Conservation (phyloP, 345 rosid species). For the rapeseed (Brassica napus) region DNA sequence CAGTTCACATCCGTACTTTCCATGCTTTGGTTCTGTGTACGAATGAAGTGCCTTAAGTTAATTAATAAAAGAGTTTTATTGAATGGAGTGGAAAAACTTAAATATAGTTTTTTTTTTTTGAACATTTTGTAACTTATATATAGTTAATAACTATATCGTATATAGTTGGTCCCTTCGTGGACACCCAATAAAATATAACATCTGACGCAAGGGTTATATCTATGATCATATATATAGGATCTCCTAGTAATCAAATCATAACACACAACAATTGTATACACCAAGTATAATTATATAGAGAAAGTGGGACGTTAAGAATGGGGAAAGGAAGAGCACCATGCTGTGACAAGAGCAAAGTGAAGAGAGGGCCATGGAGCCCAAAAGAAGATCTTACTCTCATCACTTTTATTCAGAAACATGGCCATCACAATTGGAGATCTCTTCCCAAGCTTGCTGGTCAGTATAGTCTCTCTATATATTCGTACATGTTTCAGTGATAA, state of each 20-base stretch:
- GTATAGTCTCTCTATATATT: neutral
- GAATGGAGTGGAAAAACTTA: neutral
- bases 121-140: neutral
- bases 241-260: neutral
- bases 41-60: slow-evolving; percentile 12
- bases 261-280: slow-evolving; percentile 11
- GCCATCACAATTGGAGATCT: slow-evolving; percentile 92
- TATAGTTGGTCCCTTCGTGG: neutral
- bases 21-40: slow-evolving; percentile 20
- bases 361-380: slow-evolving; percentile 96
- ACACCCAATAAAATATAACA: neutral
- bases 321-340: slow-evolving; percentile 92
- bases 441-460: slow-evolving; percentile 90
- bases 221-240: slow-evolving; percentile 12
- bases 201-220: slow-evolving; percentile 17
- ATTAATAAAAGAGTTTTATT: neutral
- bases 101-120: neutral
- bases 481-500: neutral
- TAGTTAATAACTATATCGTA: neutral
- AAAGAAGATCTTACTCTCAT: slow-evolving; percentile 80
- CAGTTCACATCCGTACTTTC: slow-evolving; percentile 28
- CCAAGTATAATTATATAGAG: neutral
- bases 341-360: slow-evolving; percentile 81
- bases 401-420: slow-evolving; percentile 74
- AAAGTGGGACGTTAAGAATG: slow-evolving; percentile 41